Evolutionary conservation across 345 rosid genomes (phyloP).

Genomic region (Hirschfeldia incana): DNA sequence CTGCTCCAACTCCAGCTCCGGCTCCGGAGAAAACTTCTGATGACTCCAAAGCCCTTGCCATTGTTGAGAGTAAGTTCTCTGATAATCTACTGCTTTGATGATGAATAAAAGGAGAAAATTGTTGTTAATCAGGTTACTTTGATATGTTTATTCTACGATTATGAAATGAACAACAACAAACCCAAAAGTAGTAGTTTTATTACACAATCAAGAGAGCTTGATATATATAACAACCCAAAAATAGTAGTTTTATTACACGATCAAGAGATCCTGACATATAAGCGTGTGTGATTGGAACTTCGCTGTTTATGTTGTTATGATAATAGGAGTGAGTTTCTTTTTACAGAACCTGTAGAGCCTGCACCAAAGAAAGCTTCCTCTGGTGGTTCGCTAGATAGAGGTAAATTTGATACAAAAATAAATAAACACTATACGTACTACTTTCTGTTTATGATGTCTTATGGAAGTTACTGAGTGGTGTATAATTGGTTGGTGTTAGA

Average conservation of each 20-base stretch:
- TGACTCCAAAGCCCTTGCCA: slow-evolving; percentile 60
- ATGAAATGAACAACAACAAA: too few species aligned
- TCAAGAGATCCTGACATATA: neutral
- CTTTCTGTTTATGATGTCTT: slow-evolving; percentile 8
- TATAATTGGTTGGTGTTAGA: slow-evolving; percentile 46
- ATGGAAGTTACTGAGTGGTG: slow-evolving; percentile 1
- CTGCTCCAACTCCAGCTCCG: slow-evolving; percentile 28
- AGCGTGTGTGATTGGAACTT: neutral
- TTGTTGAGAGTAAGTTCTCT: slow-evolving; percentile 55
- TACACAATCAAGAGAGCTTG: neutral
- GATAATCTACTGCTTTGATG: neutral
- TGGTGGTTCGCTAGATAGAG: slow-evolving; percentile 73
- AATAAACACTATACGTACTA: neutral
- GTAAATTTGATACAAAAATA: slow-evolving; percentile 36
- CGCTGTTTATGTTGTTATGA: neutral
- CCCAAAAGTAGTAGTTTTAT: neutral
- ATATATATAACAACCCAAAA: neutral
- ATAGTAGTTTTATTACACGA: slow-evolving; percentile 4
- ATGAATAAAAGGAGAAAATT: neutral
- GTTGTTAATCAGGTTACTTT: neutral
- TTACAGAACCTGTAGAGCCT: slow-evolving; percentile 59
- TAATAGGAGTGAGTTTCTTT: slow-evolving; percentile 18
- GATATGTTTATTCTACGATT: neutral
- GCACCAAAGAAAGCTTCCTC: slow-evolving; percentile 55
- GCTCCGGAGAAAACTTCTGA: slow-evolving; percentile 40